Evolutionary conservation across 2,329 filamentous ascomycete species (phyloP), one percentile per base, ranked within the genome.

Genomic region (Scleromitrula shiraiana): DNA sequence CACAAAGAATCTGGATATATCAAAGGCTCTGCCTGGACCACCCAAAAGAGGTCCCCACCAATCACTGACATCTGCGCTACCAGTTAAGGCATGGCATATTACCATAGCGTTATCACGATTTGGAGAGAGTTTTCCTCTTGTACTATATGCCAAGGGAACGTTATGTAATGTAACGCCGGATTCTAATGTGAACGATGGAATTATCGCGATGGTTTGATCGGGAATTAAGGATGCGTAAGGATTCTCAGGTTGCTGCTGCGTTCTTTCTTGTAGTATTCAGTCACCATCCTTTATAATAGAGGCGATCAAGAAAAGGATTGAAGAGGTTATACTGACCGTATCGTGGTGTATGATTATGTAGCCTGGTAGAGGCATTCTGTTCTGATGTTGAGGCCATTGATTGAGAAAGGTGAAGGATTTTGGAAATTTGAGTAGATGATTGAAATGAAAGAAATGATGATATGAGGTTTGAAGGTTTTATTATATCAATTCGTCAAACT

Each of bases 141-240:
- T 82, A 38, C 79, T 85, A 64, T 83, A 85, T 35, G 82, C 82
- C 44, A 85, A 71, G 2, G 82, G 81, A 14, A 83, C 74, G 78
- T 97, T 93, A 57, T 76, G 71, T 17, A 98, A 75, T 0, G 78
- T 84, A 20, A 85, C 88, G 41, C 93, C 93, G 2, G 90, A 97
- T 67, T 98, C 93, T 56, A 98, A 85, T 7, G 85, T 89, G 66
- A 96, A 95, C 22, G 83, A 82, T 2, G 93, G 91, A 47, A 98
- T 79, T 52, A 93, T 79, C 49, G 85, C 88, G 62, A 95, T 85
- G 46, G 84, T 76, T 69, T 97, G 93, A 61, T 95, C 84, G 44
- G 88, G 83, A 44, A 98, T 95, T 62, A 97, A 75, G 55, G 76
- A 70, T 52, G 87, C 80, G 65, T 90, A 97, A 24, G 90, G 91